These are phyloP conservation scores for Backusella tarrabulga DNA, from an alignment of 192 early-diverging fungal species.

Conservation along the genomic window DNA sequence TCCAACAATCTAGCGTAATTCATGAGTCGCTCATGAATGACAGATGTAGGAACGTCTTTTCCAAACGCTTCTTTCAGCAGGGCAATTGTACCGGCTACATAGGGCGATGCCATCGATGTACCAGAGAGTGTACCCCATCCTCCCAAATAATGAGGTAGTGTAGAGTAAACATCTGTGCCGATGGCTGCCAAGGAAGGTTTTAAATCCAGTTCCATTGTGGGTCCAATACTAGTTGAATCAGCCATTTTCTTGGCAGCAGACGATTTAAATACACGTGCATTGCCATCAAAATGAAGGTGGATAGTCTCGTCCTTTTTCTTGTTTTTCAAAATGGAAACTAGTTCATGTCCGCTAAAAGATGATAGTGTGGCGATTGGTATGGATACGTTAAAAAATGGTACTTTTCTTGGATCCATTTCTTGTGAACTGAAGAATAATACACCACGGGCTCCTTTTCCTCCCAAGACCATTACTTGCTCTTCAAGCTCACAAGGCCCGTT, in stretches of 20 bases:
- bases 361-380: conserved; percentile 59
- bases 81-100: conserved; percentile 50
- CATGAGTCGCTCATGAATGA: conserved; percentile 34
- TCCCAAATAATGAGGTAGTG: conserved; percentile 43
- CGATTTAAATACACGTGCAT: conserved; percentile 36
- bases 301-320: conserved; percentile 35
- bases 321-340: conserved; percentile 46
- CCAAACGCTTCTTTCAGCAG: conserved; percentile 37
- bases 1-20: conserved; percentile 25
- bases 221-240: conserved; percentile 71
- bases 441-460: conserved; percentile 58
- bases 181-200: conserved; percentile 51
- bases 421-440: conserved; percentile 61
- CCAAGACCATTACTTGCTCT: conserved; percentile 54
- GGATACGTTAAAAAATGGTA: conserved; percentile 33
- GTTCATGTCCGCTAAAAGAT: conserved; percentile 45
- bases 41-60: conserved; percentile 9
- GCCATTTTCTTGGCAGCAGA: conserved; percentile 65
- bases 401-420: conserved; percentile 20
- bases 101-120: conserved; percentile 65
- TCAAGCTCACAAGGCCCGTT: conserved; percentile 69
- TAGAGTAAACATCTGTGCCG: conserved; percentile 54
- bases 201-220: conserved; percentile 61
- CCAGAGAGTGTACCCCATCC: conserved; percentile 46
- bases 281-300: conserved; percentile 47